phyloP scores from a whole-genome alignment of 805 yeast species.

The Priceomyces castillae region DNA sequence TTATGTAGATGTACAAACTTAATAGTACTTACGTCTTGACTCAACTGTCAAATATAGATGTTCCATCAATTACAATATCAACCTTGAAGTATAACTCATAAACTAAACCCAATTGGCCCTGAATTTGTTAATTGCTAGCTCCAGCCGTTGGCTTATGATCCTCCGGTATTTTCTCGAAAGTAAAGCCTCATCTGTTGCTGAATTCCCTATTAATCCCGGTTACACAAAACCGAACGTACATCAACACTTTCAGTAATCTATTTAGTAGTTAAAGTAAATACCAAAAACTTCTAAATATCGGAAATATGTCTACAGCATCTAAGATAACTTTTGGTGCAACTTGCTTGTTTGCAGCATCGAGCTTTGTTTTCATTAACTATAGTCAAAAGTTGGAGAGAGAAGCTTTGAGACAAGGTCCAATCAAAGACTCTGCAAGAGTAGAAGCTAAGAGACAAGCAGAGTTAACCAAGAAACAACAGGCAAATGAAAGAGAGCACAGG shows the following conservation, averaged over 20 bases:
- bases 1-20: not conserved
- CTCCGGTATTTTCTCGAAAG: slow-evolving; percentile 1
- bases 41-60: not conserved
- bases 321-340: slow-evolving; percentile 68
- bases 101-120: not conserved
- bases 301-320: slow-evolving; percentile 72
- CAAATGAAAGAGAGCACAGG: slow-evolving; percentile 64
- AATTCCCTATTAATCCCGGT: slow-evolving; percentile 7
- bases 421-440: slow-evolving; percentile 72
- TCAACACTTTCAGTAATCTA: not conserved
- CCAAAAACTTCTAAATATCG: no score
- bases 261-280: not conserved
- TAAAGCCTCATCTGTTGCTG: slow-evolving; percentile 2
- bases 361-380: slow-evolving; percentile 67
- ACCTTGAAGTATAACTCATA: not conserved
- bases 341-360: slow-evolving; percentile 50
- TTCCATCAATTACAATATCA: not conserved
- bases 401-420: slow-evolving; percentile 77
- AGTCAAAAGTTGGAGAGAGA: slow-evolving; percentile 69
- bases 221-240: slow-evolving; percentile 5
- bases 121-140: not conserved
- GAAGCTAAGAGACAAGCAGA: slow-evolving; percentile 43
- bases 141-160: not conserved
- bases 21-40: not conserved
- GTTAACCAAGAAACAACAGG: slow-evolving; percentile 40